These are phyloP conservation scores for Coffea canephora DNA, from an alignment of 257 asterid species.

Conservation along the genomic window DNA sequence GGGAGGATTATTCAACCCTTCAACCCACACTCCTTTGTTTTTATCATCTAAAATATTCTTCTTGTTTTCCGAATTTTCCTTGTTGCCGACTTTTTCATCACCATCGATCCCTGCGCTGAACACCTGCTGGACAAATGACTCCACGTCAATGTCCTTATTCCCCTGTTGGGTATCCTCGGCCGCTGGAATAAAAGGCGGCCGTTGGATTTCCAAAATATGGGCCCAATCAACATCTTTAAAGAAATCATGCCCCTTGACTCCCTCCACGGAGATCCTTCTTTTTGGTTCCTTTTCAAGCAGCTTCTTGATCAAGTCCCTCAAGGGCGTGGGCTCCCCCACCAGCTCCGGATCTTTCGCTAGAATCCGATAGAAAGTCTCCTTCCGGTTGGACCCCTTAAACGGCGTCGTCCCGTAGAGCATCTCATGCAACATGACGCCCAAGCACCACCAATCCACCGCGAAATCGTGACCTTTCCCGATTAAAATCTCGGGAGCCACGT, in stretches of 20 bases:
- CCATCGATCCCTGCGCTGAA: conserved; percentile 38
- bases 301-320: conserved; percentile 74
- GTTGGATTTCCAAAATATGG: conserved; percentile 48
- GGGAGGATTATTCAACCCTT: conserved; percentile 40
- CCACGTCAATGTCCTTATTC: conserved; percentile 61
- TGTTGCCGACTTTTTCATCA: conserved; percentile 20
- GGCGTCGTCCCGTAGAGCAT: conserved; percentile 95
- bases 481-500: conserved; percentile 88
- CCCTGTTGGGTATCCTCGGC: conserved; percentile 44
- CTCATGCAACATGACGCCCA: conserved; percentile 78
- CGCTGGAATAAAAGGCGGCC: conserved; percentile 90
- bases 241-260: conserved; percentile 59
- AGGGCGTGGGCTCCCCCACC: conserved; percentile 75
- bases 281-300: conserved; percentile 75
- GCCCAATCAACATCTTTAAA: conserved; percentile 75
- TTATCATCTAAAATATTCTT: neutral
- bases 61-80: neutral
- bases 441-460: conserved; percentile 96
- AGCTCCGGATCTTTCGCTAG: conserved; percentile 47
- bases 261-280: conserved; percentile 49
- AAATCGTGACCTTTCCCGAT: conserved; percentile 85
- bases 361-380: conserved; percentile 67
- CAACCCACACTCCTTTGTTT: conserved; percentile 43
- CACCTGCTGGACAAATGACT: conserved; percentile 58
- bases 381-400: conserved; percentile 65